Base-by-base conservation (phyloP, 108 stramenopile genomes). In the Chaetoceros tenuissimus region DNA sequence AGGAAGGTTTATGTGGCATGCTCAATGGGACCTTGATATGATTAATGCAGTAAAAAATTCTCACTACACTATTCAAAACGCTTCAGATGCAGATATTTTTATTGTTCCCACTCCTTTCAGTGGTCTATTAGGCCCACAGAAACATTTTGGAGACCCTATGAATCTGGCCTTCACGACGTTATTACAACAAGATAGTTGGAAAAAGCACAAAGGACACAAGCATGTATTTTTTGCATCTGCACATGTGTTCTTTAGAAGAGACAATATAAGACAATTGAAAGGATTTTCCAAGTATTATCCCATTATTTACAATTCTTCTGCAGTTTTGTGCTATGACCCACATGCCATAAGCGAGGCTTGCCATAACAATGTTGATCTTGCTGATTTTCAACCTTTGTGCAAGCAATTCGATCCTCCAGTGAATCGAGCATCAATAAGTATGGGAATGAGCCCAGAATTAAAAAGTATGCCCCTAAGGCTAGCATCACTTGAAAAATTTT, bases 71-170 rank as follows among this genome's bases (percentile, higher is more conserved):
- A n/a, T n/a, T n/a, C n/a, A n/a, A n/a, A n/a, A n/a, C n/a, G n/a
- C n/a, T n/a, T n/a, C n/a, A n/a, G 51, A 58, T 1, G 71, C 65
- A 0, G 60, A 72, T 45, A 44, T 62, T 17, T 43, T 72, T 31
- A 8, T 72, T 7, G 50, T 72, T 43, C 71, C 71, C n/a, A 72
- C 51, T 18, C 66, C 66, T 3, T 18, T 67, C 21, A 61, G 66
- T 17, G 49, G 50, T 18, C 30, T 23, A 19, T 18, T 68, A 0
- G 24, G 28, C 30, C 27, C 52, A 2, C 18, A 55, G 43, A 25
- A 60, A 7, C 34, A 59, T 3, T 67, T 61, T 54, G 3, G 24
- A 24, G 46, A 43, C 19, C 18, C 46, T 2, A 17, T 67, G 16
- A 26, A 46, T 40, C 16, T 22, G 1, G 29, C 60, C 24, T 28